phyloP scores from a whole-genome alignment of 2,329 filamentous ascomycete species.

The Ustulina deusta region DNA sequence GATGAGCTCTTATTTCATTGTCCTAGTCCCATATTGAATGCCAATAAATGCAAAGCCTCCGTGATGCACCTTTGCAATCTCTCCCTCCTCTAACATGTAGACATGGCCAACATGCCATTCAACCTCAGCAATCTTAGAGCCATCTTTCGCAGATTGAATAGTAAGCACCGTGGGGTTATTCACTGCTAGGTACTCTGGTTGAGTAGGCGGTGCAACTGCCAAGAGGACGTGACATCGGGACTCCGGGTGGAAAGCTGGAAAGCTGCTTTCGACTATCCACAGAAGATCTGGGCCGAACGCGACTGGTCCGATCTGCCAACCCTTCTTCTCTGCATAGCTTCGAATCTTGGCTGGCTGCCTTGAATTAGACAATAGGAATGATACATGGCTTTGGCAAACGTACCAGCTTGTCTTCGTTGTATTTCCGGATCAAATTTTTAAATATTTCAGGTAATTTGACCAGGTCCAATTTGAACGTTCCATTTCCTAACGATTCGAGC shows the following conservation, averaged over 20 bases:
- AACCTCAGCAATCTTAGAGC: slow-evolving; percentile 1
- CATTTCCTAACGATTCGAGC: neutral
- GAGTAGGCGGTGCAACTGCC: neutral
- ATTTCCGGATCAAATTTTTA: slow-evolving; percentile 1
- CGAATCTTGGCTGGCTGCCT: neutral
- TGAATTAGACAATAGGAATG: neutral
- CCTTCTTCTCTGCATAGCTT: slow-evolving; percentile 1
- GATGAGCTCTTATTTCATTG: neutral
- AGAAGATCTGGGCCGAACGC: neutral
- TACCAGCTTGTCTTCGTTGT: neutral
- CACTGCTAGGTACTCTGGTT: slow-evolving; percentile 3
- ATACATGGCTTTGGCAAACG: neutral
- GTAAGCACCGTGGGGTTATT: neutral
- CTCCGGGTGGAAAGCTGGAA: neutral
- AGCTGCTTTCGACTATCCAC: neutral
- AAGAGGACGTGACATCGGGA: neutral
- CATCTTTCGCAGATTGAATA: neutral
- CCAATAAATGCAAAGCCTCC: slow-evolving; percentile 3
- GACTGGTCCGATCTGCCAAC: neutral
- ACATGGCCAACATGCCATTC: neutral
- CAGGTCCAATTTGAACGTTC: neutral
- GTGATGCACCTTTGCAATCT: neutral
- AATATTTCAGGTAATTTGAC: slow-evolving; percentile 5
- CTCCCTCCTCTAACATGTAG: neutral
- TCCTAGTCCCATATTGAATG: neutral